A percentile compares a stretch with the other conserved stretches of the same genome.
phyloP scores from a whole-genome alignment of 2,329 filamentous ascomycete species.

The Fusarium sarcochroum region DNA sequence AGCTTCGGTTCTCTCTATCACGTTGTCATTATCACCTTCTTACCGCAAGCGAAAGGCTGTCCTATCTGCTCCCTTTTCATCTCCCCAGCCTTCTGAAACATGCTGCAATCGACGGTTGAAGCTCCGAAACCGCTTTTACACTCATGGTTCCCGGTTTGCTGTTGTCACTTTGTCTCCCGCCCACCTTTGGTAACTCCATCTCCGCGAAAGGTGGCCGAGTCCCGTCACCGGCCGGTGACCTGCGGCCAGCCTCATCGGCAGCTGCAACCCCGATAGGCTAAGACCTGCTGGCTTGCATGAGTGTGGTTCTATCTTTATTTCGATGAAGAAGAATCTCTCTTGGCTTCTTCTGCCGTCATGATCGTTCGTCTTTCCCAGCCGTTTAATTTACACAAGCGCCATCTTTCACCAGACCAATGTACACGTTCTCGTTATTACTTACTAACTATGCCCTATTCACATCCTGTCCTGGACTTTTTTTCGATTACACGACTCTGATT shows the following conservation, averaged over 20 bases:
- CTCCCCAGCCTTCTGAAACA: conserved; percentile 1
- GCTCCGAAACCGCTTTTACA: conserved; percentile 6
- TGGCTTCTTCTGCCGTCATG: conserved; percentile 22
- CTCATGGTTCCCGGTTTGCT: not conserved
- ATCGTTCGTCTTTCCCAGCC: conserved; percentile 11
- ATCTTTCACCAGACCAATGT: conserved; percentile 20
- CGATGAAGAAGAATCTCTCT: not conserved
- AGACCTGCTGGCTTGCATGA: conserved; percentile 18
- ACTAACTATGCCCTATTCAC: not conserved
- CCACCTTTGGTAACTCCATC: not conserved
- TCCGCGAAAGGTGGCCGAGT: conserved; percentile 9
- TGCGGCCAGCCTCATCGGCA: conserved; percentile 39
- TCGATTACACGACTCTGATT: conserved; percentile 1
- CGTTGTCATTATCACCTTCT: conserved; percentile 16
- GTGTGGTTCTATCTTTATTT: conserved; percentile 8
- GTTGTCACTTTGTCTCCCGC: conserved; percentile 7
- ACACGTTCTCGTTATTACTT: not conserved
- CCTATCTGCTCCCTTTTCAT: conserved; percentile 16
- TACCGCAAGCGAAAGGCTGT: conserved; percentile 8
- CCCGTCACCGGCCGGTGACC: conserved; percentile 27
- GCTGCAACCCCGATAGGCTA: conserved; percentile 38
- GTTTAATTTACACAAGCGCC: conserved; percentile 5
- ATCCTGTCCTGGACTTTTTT: not conserved
- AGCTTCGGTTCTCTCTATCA: conserved; percentile 21
- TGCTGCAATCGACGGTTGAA: not conserved